Base-by-base conservation (phyloP, 352 stramenopile species). In the Phytophthora pini region DNA sequence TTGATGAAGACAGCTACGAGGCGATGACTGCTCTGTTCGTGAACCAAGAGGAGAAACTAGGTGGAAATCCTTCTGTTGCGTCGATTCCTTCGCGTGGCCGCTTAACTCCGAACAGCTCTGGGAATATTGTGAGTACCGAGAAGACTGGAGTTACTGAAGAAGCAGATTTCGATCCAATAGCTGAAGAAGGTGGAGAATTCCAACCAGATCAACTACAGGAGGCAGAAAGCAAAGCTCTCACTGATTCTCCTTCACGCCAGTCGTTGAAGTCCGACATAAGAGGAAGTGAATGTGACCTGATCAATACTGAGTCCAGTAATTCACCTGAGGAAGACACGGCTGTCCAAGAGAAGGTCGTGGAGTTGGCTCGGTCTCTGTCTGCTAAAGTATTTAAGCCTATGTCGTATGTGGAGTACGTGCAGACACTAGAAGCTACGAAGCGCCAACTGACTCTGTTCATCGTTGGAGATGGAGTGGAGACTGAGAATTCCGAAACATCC, bases 1-100 rank as follows among this genome's bases (percentile, higher is more conserved):
- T 94, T 43, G 82, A 90, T 17, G 87, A 94, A 64, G 81, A 94
- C 11, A 73, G 74, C 6, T 94, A 92, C 48, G 85, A 93, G 26
- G 68, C 65, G 4, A 66, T 89, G 69, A 34, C 54, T 20, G n/a
- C 57, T 22, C 41, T 58, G 11, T 31, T 75, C 12, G 39, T 45
- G n/a, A 64, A 44, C 6, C 46, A 68, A 26, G 56, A 65, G 0
- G 36, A 4, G 4, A 59, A 57, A 15, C 1, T 36, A n/a, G 44
- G 13, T 9, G 39, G 5, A 43, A 29, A 39, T 24, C 36, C 27
- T 17, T 57, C 50, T 56, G 32, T 49, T 44, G 32, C 61, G 41
- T 10, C 34, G 38, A 58, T 43, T 15, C 51, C 38, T 38, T 73
- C 48, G 1, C 44, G 38, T 44, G 31, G 38, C 50, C 34, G 44